Percentiles rank a stretch among this genome's conserved stretches.
These are phyloP conservation scores for Sporothrix mexicana DNA, from an alignment of 2,329 filamentous ascomycete genomes.

Conservation along the genomic window DNA sequence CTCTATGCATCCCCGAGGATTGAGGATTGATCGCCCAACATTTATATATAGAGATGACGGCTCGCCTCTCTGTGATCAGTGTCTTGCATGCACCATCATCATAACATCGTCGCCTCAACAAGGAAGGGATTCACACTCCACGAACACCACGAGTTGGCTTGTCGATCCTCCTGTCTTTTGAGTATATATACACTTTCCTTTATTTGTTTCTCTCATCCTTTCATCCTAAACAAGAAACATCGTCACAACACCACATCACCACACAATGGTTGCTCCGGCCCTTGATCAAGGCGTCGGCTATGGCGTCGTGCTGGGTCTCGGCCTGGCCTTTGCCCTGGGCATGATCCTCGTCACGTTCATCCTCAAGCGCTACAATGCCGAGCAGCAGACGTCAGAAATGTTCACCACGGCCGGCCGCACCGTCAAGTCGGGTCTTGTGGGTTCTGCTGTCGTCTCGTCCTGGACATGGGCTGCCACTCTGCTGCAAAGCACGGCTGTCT, in stretches of 20 bases:
- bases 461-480: constrained; percentile 94
- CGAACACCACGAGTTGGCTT: not conserved
- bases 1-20: not conserved
- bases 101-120: not conserved
- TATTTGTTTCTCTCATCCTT: not conserved
- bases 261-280: constrained; percentile 46
- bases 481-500: constrained; percentile 79
- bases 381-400: constrained; percentile 89
- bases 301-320: constrained; percentile 76
- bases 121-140: constrained; percentile 19
- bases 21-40: not conserved
- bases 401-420: constrained; percentile 88
- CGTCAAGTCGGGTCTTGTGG: constrained; percentile 86
- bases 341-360: constrained; percentile 50
- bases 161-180: not conserved
- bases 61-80: not conserved
- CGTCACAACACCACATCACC: not conserved
- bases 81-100: constrained; percentile 7
- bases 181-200: not conserved
- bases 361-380: constrained; percentile 53
- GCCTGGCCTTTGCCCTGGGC: constrained; percentile 72
- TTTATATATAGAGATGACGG: constrained; percentile 2
- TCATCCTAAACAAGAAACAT: not conserved
- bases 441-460: constrained; percentile 86
- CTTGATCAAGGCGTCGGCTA: constrained; percentile 72